Base-by-base conservation (phyloP, 139 green algal species). In the Gonium pectorale region DNA sequence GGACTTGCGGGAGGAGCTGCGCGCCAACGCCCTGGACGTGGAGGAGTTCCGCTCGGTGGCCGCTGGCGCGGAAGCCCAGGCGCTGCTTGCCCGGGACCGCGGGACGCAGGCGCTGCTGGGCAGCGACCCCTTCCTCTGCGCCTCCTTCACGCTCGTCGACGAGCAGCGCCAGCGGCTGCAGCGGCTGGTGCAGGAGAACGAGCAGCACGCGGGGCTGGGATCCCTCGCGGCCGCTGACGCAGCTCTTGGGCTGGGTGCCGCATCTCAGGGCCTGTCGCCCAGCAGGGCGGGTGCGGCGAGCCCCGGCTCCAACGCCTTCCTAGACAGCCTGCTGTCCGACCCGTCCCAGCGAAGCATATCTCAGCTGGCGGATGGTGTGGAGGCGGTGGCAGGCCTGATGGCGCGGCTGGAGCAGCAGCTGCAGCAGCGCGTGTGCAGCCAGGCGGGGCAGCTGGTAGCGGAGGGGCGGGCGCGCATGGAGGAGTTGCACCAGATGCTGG, bases 281-380 rank as follows among this genome's bases (percentile, higher is more conserved):
- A 56, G 49, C 33, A 2, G 2, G 7, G 35, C 35, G 9, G 35
- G 9, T 3, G 35, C 19, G 26, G 67, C 26, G 29, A 43, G 43
- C 27, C 29, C 59, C 1, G 43, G 31, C 7, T 60, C 40, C 59
- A 73, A 83, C 44, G 77, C 62, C 7, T 83, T 83, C 21, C 31
- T 83, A n/a, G 77, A 83, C 62, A 73, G 77, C 11, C 31, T 83
- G 26, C 43, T 83, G 40, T 37, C 60, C 4, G 77, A 83, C 77
- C 77, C 77, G 26, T n/a, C 77, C 1, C 43, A 83, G n/a, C 60
- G 77, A 7, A 74, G n/a, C 31, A 43, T 83, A 41, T 51, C 43
- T 17, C 77, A 83, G 26, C 77, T 83, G 31, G 60, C 62, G 3
- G 60, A 60, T 0, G 60, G 26, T 3, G 41, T 64, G 38, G 77